Evolutionary conservation across 257 asterid species (phyloP).

Genomic region (Nyctanthes arbortristis): DNA sequence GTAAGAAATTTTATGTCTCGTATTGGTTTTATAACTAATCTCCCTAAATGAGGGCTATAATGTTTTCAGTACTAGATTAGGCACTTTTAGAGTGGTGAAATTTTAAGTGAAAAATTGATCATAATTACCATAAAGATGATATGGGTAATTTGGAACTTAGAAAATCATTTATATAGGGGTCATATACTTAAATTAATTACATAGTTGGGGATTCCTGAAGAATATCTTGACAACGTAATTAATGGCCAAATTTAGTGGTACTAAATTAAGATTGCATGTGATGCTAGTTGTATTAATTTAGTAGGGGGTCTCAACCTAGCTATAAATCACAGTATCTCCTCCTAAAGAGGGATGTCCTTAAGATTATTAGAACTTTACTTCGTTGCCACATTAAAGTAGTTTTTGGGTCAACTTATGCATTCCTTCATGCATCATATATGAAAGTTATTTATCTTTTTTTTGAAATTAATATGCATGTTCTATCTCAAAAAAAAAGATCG

Average conservation of each 20-base stretch:
- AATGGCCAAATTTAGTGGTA: not conserved
- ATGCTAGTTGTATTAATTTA: slow-evolving; percentile 2
- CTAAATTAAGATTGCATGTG: not conserved
- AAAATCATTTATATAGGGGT: not conserved
- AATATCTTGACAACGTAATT: not conserved
- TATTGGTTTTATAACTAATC: not conserved
- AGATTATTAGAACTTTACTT: not conserved
- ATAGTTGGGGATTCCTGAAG: not conserved
- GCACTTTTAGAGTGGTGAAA: not conserved
- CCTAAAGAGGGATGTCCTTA: not conserved
- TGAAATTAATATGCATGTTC: not conserved
- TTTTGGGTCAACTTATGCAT: not conserved
- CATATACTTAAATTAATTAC: not conserved
- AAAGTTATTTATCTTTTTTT: not conserved
- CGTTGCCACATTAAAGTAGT: not conserved
- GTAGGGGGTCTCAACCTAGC: not conserved
- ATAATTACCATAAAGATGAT: not conserved
- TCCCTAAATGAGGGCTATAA: not conserved
- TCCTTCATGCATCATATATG: not conserved
- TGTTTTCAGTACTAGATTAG: not conserved
- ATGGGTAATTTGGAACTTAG: not conserved
- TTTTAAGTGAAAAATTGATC: not conserved
- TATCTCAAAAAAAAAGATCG: not conserved
- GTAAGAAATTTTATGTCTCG: not conserved
- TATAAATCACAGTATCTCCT: not conserved